Conservation (phyloP, 1,139 yeast species). For the Kurtzmaniella quercitrusa region DNA sequence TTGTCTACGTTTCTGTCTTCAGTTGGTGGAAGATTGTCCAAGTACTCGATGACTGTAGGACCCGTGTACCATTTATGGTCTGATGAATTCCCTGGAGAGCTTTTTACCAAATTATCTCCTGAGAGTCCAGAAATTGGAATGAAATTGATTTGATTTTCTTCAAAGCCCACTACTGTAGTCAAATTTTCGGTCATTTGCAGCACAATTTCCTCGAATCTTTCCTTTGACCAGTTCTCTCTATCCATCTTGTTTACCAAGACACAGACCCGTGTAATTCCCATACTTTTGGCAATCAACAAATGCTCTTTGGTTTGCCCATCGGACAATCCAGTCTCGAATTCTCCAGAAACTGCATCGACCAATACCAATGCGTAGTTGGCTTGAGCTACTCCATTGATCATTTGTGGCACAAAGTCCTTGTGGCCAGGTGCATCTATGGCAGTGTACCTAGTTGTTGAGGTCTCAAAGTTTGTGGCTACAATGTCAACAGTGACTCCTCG, state of each 20-base stretch:
- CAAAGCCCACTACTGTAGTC: constrained; percentile 56
- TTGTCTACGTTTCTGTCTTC: constrained; percentile 13
- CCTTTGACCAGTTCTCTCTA: constrained; percentile 62
- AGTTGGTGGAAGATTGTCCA: constrained; percentile 35
- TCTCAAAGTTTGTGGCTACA: constrained; percentile 79
- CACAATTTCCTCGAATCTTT: constrained; percentile 60
- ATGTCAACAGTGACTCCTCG: constrained; percentile 95
- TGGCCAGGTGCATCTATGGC: constrained; percentile 91
- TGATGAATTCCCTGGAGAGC: constrained; percentile 22
- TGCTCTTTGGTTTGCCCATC: constrained; percentile 97
- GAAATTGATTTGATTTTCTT: constrained; percentile 48
- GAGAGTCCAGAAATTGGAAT: constrained; percentile 84
- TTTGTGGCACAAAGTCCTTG: constrained; percentile 50
- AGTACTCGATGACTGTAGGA: constrained; percentile 55
- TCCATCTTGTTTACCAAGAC: constrained; percentile 91
- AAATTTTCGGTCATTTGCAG: constrained; percentile 58
- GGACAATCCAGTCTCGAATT: constrained; percentile 85
- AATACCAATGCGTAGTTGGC: constrained; percentile 72
- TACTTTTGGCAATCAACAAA: constrained; percentile 71
- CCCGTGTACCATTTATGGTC: constrained; percentile 59
- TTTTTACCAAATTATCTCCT: constrained; percentile 69
- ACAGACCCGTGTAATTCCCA: constrained; percentile 74
- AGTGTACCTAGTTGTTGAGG: constrained; percentile 61
- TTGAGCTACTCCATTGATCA: constrained; percentile 49
- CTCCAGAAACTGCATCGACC: constrained; percentile 76